Evolutionary conservation across 345 rosid genomes (phyloP), one percentile per base, ranked within the genome.

Genomic region (Cardamine resedifolia): DNA sequence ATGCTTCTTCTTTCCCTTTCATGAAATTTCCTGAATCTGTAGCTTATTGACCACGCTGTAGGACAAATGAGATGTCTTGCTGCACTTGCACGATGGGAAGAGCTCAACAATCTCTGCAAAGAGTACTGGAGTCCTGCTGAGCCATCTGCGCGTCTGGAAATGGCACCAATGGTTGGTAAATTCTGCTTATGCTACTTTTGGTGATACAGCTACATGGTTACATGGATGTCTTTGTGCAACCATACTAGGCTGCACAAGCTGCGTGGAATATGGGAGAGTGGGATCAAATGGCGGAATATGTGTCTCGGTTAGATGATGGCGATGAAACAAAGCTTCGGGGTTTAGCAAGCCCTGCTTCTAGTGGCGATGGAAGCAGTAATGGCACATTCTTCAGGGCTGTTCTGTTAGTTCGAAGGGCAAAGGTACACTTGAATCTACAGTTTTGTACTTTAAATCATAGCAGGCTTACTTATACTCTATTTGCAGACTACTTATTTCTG

Each of bases 221-320:
- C 34, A 58, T 64, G 36, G 52, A 58, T 65, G 41, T 65, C 33
- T 64, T 66, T 77, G 33, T 39, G 64, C 51, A 64, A 26, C 62
- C 77, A 16, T 38, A 51, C 39, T 75, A 94, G 99, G 99, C 99
- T 73, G 98, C 98, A 75, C 44, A 11, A 39, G 99, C 99, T 84
- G 99, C 99, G 66, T 95, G 98, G 99, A 95, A 90, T 74, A 95
- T 95, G 99, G 98, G 98, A 51, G 98, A 95, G 74, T 95, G 99
- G 99, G 98, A 95, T 78, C 98, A 91, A 80, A 95, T 95, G 99
- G 93, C 94, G 11, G 99, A 95, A 81, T 95, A 91, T 83, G 98
- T 90, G 57, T 90, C 90, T 68, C 85, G 92, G 52, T 81, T 95
- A 74, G 99, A 95, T 67, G 96, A 95, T 83, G 97, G 98, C 30